Evolutionary conservation across 257 asterid species (phyloP).

Genomic region (Salvia miltiorrhiza): DNA sequence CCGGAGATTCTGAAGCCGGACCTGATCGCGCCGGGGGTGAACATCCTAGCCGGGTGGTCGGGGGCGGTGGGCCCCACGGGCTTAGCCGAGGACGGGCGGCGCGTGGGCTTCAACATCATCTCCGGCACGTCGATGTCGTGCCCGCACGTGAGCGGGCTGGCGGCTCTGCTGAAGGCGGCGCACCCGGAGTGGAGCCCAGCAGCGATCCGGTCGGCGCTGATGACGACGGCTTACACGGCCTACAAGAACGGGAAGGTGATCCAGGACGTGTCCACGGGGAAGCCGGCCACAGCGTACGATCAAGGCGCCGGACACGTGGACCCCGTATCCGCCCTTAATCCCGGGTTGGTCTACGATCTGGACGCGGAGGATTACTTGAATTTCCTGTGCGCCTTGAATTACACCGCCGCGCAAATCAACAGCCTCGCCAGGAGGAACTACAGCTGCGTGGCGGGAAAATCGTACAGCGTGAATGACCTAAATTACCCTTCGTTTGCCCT

Average conservation of each 20-base stretch:
- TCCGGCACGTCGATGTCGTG: slow-evolving; percentile 90
- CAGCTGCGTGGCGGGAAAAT: slow-evolving; percentile 50
- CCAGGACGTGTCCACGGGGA: slow-evolving; percentile 66
- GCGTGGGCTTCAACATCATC: slow-evolving; percentile 63
- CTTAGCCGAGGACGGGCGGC: slow-evolving; percentile 50
- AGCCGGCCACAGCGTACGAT: slow-evolving; percentile 75
- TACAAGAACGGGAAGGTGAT: slow-evolving; percentile 58
- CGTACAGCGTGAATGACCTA: slow-evolving; percentile 59
- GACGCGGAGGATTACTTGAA: slow-evolving; percentile 43
- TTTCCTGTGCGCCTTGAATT: slow-evolving; percentile 76
- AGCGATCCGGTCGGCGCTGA: slow-evolving; percentile 50
- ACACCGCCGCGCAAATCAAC: slow-evolving; percentile 56
- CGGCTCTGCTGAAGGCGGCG: slow-evolving; percentile 56
- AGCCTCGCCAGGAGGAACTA: slow-evolving; percentile 58
- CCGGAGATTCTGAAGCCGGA: slow-evolving; percentile 64
- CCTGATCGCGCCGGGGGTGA: slow-evolving; percentile 73
- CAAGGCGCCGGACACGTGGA: slow-evolving; percentile 91
- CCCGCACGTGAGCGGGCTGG: slow-evolving; percentile 83
- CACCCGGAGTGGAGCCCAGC: slow-evolving; percentile 81
- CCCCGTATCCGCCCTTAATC: slow-evolving; percentile 77
- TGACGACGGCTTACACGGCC: slow-evolving; percentile 65
- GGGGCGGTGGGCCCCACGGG: slow-evolving; percentile 63
- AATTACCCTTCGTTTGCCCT: slow-evolving; percentile 90
- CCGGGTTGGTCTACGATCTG: slow-evolving; percentile 81
- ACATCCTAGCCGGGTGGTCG: slow-evolving; percentile 72